Evolutionary conservation across 345 rosid genomes (phyloP).

Genomic region (Lenwebbia sp.): DNA sequence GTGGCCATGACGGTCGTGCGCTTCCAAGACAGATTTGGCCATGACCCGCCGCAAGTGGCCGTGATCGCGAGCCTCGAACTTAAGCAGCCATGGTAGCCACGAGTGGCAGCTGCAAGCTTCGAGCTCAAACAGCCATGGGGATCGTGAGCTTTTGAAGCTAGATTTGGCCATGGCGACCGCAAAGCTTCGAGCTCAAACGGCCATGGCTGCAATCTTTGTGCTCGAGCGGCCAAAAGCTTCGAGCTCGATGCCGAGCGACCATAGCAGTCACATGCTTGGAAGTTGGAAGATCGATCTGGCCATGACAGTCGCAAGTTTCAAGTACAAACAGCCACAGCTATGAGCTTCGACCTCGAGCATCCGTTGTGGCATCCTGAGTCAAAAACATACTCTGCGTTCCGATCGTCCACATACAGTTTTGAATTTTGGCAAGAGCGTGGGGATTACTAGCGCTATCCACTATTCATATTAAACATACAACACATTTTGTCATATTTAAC

Average conservation of each 20-base stretch:
- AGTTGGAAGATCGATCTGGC: background rate
- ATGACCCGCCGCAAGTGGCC: background rate
- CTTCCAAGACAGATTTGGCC: background rate
- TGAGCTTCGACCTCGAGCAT: background rate
- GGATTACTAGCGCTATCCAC: no score
- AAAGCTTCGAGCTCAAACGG: background rate
- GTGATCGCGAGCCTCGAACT: background rate
- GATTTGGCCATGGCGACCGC: background rate
- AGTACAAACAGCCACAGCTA: background rate
- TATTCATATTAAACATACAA: no score
- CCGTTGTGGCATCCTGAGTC: background rate
- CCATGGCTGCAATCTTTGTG: background rate
- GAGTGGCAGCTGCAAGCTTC: background rate
- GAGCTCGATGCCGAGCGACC: no score
- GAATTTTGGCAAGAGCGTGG: no score
- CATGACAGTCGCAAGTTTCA: background rate
- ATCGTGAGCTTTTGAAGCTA: background rate
- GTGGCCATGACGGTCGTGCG: background rate
- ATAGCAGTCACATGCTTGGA: background rate
- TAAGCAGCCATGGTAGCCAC: background rate
- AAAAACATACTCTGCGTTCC: background rate
- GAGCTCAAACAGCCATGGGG: background rate
- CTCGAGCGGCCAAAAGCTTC: background rate
- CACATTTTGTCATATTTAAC: background rate
- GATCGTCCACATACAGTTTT: background rate